Percentiles rank a stretch among this genome's conserved stretches.
These are phyloP conservation scores for Pythium dissotocum DNA, from an alignment of 352 stramenopile species.

Conservation along the genomic window DNA sequence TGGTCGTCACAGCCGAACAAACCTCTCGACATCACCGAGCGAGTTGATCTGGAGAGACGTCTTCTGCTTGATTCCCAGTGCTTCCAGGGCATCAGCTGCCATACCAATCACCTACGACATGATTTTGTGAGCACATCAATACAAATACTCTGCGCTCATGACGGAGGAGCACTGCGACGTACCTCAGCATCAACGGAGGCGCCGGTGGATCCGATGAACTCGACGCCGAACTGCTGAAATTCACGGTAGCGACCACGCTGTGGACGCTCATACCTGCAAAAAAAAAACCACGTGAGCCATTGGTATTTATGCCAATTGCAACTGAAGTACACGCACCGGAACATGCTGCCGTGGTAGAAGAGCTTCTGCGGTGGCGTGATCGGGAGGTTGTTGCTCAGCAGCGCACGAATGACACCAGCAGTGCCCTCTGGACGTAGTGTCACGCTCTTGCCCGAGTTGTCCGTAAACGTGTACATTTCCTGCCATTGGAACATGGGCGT, in stretches of 20 bases:
- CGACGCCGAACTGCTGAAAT: conserved; percentile 88
- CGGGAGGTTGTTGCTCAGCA: conserved; percentile 80
- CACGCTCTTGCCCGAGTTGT: conserved; percentile 88
- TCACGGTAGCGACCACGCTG: conserved; percentile 85
- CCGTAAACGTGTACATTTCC: conserved; percentile 90
- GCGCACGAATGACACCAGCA: conserved; percentile 72
- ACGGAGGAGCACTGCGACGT: neutral
- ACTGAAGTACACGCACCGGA: conserved; percentile 45
- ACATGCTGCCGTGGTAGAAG: conserved; percentile 87
- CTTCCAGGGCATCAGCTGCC: conserved; percentile 57
- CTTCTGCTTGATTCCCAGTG: conserved; percentile 60
- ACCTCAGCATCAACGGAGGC: conserved; percentile 83
- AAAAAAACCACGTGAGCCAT: neutral
- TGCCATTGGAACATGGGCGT: conserved; percentile 22
- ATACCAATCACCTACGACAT: conserved; percentile 70
- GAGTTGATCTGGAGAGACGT: conserved; percentile 79
- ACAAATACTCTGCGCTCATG: no score
- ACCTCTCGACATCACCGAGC: conserved; percentile 82
- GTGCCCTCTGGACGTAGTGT: conserved; percentile 85
- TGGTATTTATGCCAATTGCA: neutral
- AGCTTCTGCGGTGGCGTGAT: conserved; percentile 78
- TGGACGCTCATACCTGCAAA: conserved; percentile 77
- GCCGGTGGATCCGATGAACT: conserved; percentile 80
- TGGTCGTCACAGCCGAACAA: neutral
- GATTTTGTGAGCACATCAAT: neutral